Conservation (phyloP, 129 eudicot genomes). For the Gnaphalium uliginosum region DNA sequence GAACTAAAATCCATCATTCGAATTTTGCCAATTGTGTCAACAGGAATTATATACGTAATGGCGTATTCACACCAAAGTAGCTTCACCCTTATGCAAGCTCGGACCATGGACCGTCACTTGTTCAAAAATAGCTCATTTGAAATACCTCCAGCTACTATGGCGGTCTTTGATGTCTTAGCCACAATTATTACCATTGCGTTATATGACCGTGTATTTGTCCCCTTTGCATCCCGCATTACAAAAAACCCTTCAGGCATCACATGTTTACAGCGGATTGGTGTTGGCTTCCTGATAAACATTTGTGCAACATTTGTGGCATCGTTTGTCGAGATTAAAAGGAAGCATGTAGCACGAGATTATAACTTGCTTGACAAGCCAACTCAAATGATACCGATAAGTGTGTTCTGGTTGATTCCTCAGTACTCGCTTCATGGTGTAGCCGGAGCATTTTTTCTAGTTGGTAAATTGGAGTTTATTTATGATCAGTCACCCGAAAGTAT, state of each 20-base stretch:
- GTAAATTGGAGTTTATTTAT: conserved; percentile 72
- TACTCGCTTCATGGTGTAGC: conserved; percentile 65
- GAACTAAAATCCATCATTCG: conserved; percentile 70
- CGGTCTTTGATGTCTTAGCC: conserved; percentile 52
- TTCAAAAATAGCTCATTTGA: conserved; percentile 47
- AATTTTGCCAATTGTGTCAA: conserved; percentile 61
- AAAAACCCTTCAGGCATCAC: conserved; percentile 63
- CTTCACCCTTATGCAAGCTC: conserved; percentile 71
- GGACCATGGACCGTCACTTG: conserved; percentile 74
- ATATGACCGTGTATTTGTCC: conserved; percentile 64
- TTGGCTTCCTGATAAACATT: conserved; percentile 57
- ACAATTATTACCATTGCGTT: conserved; percentile 41
- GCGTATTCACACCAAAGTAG: conserved; percentile 58
- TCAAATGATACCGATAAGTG: conserved; percentile 57
- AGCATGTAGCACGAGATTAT: conserved; percentile 54
- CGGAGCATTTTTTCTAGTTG: conserved; percentile 57
- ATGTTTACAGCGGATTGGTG: conserved; percentile 68
- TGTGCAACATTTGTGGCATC: conserved; percentile 47
- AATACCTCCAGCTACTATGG: conserved; percentile 78
- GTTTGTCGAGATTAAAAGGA: conserved; percentile 61
- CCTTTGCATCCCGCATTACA: conserved; percentile 55
- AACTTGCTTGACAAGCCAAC: conserved; percentile 57
- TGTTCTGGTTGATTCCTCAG: conserved; percentile 77
- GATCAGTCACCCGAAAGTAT: conserved; percentile 84
- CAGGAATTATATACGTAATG: conserved; percentile 54